phyloP scores from a whole-genome alignment of 345 rosid species.

The Salix purpurea region DNA sequence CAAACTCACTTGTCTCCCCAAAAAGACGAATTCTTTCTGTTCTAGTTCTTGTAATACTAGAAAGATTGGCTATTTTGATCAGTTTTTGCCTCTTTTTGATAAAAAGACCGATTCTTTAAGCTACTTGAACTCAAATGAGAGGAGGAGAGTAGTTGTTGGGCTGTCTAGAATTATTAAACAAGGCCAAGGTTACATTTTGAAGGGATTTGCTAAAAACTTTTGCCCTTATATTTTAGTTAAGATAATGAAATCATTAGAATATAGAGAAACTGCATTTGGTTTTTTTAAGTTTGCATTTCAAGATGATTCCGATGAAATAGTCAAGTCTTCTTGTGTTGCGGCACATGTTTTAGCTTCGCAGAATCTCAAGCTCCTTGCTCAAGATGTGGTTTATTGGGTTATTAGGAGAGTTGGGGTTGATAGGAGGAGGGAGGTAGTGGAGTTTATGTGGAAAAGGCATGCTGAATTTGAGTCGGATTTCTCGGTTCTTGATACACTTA shows the following conservation, averaged over 20 bases:
- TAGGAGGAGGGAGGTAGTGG: constrained; percentile 46
- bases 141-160: constrained; percentile 46
- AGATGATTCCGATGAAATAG: constrained; percentile 34
- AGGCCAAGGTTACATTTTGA: constrained; percentile 25
- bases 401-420: constrained; percentile 44
- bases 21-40: not conserved
- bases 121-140: constrained; percentile 48
- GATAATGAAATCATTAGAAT: constrained; percentile 40
- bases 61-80: constrained; percentile 29
- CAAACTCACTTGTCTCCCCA: not conserved
- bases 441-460: constrained; percentile 57
- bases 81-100: constrained; percentile 38
- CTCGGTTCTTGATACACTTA: constrained; percentile 54
- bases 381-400: constrained; percentile 57
- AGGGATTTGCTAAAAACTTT: constrained; percentile 29
- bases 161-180: constrained; percentile 45
- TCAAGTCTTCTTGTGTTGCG: constrained; percentile 42
- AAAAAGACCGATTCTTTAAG: constrained; percentile 13
- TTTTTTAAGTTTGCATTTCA: constrained; percentile 54
- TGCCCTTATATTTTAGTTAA: constrained; percentile 44
- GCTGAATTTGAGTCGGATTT: constrained; percentile 53
- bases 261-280: constrained; percentile 50
- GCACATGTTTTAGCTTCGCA: constrained; percentile 50
- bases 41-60: constrained; percentile 10
- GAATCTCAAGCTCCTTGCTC: constrained; percentile 46